Percentiles rank a stretch among this genome's conserved stretches.
Conservation (phyloP, 2,329 filamentous ascomycete genomes). For the Apiospora malaysiana region DNA sequence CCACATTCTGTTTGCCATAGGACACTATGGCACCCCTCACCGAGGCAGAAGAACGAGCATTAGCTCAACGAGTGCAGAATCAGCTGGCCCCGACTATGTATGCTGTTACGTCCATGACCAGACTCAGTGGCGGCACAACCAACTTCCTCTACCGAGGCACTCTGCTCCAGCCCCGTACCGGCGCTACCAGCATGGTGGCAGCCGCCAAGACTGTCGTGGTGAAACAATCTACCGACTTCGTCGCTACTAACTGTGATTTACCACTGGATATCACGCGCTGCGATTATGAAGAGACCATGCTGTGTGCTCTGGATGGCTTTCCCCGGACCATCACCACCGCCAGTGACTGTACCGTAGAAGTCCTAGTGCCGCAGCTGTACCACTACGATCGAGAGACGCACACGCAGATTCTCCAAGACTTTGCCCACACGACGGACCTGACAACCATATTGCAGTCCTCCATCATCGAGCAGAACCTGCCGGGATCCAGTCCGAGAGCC, state of each 20-base stretch:
- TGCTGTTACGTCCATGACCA: conserved; percentile 41
- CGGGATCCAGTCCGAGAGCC: conserved; percentile 23
- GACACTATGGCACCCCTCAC: conserved; percentile 29
- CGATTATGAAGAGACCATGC: conserved; percentile 40
- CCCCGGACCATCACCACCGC: conserved; percentile 17
- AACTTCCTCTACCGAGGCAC: conserved; percentile 50
- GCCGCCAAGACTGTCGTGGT: conserved; percentile 39
- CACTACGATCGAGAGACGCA: conserved; percentile 39
- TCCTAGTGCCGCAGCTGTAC: conserved; percentile 42
- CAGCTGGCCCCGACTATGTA: conserved; percentile 38
- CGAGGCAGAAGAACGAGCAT: conserved; percentile 25
- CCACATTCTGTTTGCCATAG: background rate
- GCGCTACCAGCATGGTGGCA: conserved; percentile 28
- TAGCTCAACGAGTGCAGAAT: conserved; percentile 28
- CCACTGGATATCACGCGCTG: conserved; percentile 43
- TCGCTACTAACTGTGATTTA: conserved; percentile 43
- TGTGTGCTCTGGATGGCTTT: conserved; percentile 35
- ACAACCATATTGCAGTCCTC: conserved; percentile 37
- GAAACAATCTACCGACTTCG: conserved; percentile 44
- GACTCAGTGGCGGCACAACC: conserved; percentile 45
- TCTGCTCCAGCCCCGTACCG: conserved; percentile 36
- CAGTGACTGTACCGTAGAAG: conserved; percentile 25
- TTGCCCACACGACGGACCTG: conserved; percentile 40
- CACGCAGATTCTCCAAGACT: conserved; percentile 45
- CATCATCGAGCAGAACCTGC: conserved; percentile 25